Evolutionary conservation across 2,329 filamentous ascomycete genomes (phyloP), one percentile per base, ranked within the genome.

Genomic region (Paraphoma chrysanthemicola): DNA sequence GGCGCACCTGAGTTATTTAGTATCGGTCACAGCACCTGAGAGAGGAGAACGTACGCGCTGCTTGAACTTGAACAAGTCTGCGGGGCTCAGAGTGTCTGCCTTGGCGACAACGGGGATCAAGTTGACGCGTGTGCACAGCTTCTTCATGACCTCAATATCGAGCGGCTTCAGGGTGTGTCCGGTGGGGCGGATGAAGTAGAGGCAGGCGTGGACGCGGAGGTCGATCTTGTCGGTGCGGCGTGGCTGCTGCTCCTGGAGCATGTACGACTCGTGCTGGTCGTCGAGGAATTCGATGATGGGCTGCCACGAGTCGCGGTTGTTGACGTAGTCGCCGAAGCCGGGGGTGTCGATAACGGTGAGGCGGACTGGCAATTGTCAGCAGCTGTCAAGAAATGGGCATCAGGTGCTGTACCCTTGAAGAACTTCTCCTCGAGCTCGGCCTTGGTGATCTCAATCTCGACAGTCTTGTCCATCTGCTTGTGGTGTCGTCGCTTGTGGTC

Each of bases 221-320:
- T 99, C 95, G 74, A 99, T 99, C 88, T 98, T 99, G 85, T 99
- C 95, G 75, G 90, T 89, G 75, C 95, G 93, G 81, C 92, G 92
- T 71, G 96, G 95, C 83, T 99, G 95, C 82, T 99, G 95, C 88
- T 99, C 95, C 85, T 99, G 95, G 78, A 99, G 87, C 95, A 99
- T 99, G 83, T 99, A 99, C 38, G 95, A 99, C 86, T 99, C 95
- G 80, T 99, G 96, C 86, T 99, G 95, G 83, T 99, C 95, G 82
- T 99, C 95, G 74, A 99, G 86, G 85, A 99, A 99, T 82, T 99
- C 95, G 81, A 99, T 98, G 78, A 99, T 98, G 78, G 95, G 95
- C 87, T 97, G 96, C 95, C 95, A 99, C 63, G 95, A 98, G 81
- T 99, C 95, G 77, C 94, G 91, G 88, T 99, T 99, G 90, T 99